phyloP scores from a whole-genome alignment of 1,284 basidiomycete species.

The Ustilago hordei region DNA sequence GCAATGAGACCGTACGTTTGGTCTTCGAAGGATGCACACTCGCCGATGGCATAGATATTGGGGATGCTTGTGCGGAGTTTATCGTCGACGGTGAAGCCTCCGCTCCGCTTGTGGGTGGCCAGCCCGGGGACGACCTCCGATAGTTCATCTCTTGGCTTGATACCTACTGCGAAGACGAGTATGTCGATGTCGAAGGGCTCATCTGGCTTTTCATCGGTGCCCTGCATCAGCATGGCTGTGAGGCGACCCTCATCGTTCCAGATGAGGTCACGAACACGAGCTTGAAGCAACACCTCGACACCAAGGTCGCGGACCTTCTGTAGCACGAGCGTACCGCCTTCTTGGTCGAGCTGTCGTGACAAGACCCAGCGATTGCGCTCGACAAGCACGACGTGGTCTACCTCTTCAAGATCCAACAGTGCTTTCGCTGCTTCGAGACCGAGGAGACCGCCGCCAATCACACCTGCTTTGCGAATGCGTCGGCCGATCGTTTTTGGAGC shows the following conservation, averaged over 20 bases:
- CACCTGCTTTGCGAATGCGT: conserved; percentile 71
- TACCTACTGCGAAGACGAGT: conserved; percentile 70
- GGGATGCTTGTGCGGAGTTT: conserved; percentile 74
- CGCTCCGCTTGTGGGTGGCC: conserved; percentile 73
- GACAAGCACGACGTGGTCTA: conserved; percentile 73
- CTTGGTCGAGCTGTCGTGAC: conserved; percentile 78
- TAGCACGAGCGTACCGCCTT: conserved; percentile 79
- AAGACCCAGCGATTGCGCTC: conserved; percentile 77
- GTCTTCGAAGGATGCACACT: conserved; percentile 79
- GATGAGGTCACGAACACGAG: conserved; percentile 71
- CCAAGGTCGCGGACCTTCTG: conserved; percentile 78
- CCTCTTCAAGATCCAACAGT: conserved; percentile 75
- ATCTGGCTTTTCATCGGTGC: conserved; percentile 64
- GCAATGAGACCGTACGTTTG: conserved; percentile 80
- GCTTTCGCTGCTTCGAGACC: conserved; percentile 83
- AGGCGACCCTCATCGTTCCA: conserved; percentile 49
- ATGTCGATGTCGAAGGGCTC: conserved; percentile 68
- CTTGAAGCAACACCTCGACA: conserved; percentile 75
- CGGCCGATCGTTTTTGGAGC: conserved; percentile 45
- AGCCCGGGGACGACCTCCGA: conserved; percentile 68
- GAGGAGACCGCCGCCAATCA: conserved; percentile 80
- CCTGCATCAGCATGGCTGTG: conserved; percentile 61
- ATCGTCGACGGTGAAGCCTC: conserved; percentile 77
- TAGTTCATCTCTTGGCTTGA: conserved; percentile 79
- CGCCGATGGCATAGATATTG: conserved; percentile 80